Conservation (phyloP, 345 rosid genomes). For the Syzygium oleosum region DNA sequence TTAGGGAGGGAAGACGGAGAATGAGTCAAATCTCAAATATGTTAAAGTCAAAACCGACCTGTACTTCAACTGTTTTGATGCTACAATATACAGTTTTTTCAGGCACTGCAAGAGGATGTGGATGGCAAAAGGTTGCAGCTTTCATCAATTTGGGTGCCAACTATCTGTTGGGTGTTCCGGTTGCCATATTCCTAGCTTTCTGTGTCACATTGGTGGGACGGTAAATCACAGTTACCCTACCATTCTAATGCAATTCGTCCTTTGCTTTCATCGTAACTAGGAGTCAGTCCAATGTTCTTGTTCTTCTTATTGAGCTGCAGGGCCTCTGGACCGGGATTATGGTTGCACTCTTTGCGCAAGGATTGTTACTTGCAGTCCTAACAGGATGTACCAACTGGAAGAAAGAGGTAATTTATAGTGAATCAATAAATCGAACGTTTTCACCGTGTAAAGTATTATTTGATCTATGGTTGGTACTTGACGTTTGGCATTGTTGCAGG, state of each 20-base stretch:
- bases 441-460: neutral
- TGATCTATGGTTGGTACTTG: neutral
- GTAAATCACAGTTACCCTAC: neutral
- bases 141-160: conserved; percentile 25
- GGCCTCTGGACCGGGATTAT: conserved; percentile 25
- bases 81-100: neutral
- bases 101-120: conserved; percentile 23
- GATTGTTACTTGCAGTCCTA: conserved; percentile 7
- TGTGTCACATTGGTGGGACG: conserved; percentile 10
- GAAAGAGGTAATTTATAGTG: conserved; percentile 5
- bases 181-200: conserved; percentile 14
- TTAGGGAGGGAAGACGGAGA: no score
- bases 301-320: neutral
- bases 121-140: conserved; percentile 33
- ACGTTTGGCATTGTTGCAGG: neutral
- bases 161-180: conserved; percentile 19
- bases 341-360: conserved; percentile 7
- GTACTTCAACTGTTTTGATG: neutral
- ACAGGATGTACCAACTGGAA: conserved; percentile 14
- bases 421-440: neutral
- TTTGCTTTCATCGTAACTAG: neutral
- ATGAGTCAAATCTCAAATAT: neutral
- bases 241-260: neutral
- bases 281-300: neutral
- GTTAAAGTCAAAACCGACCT: neutral